Evolutionary conservation across 2,329 filamentous ascomycete species (phyloP).

Genomic region (Acrocalymma vagum): DNA sequence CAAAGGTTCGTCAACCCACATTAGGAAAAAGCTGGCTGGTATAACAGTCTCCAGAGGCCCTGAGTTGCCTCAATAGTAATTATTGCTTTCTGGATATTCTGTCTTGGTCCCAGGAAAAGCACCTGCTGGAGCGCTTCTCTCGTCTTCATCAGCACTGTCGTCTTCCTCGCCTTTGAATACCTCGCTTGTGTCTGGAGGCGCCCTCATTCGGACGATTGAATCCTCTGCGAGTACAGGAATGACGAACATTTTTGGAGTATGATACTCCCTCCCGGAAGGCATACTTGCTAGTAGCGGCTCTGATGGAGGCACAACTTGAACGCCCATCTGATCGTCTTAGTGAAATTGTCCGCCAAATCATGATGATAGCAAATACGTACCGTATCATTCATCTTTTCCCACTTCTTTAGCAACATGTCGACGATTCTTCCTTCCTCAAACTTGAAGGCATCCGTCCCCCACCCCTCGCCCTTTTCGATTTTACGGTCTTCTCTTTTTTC

Average conservation of each 20-base stretch:
- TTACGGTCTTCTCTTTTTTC: slow-evolving; percentile 82
- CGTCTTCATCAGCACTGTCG: slow-evolving; percentile 46
- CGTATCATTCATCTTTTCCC: slow-evolving; percentile 92
- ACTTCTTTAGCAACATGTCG: slow-evolving; percentile 86
- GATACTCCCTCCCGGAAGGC: slow-evolving; percentile 88
- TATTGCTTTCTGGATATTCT: slow-evolving; percentile 39
- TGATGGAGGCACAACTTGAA: slow-evolving; percentile 76
- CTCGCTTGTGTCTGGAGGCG: slow-evolving; percentile 61
- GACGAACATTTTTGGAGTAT: slow-evolving; percentile 73
- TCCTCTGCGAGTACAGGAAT: slow-evolving; percentile 72
- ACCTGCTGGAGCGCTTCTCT: slow-evolving; percentile 37
- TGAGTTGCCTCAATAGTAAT: slow-evolving; percentile 37
- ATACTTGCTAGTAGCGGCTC: slow-evolving; percentile 78
- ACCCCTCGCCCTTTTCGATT: slow-evolving; percentile 74
- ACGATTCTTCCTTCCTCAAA: slow-evolving; percentile 86
- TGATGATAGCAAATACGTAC: slow-evolving; percentile 59
- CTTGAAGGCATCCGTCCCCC: slow-evolving; percentile 85
- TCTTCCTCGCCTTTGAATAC: slow-evolving; percentile 45
- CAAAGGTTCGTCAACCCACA: too few relatives aligned
- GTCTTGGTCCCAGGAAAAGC: slow-evolving; percentile 46
- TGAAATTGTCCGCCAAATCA: slow-evolving; percentile 2
- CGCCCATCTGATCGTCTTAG: slow-evolving; percentile 69
- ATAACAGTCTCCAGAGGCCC: too few relatives aligned
- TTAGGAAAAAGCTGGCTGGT: too few relatives aligned
- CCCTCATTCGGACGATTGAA: slow-evolving; percentile 67